Evolutionary conservation across 2,329 filamentous ascomycete species (phyloP).

Genomic region (Alternaria triticina): DNA sequence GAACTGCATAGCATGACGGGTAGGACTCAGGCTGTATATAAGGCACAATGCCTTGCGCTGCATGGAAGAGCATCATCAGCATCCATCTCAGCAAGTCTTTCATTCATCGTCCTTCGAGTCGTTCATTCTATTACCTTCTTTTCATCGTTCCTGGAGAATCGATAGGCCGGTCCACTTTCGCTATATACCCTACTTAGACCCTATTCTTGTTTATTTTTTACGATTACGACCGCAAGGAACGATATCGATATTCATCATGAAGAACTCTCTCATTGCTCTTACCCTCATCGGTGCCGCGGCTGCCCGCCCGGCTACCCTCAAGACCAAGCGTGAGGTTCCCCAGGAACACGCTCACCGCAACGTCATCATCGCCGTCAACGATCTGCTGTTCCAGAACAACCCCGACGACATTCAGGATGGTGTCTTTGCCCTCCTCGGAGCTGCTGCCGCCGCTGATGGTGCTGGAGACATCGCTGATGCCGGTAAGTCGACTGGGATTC

Average conservation of each 20-base stretch:
- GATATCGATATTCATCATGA: conserved; percentile 34
- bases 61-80: conserved; percentile 20
- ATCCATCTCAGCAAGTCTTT: conserved; percentile 33
- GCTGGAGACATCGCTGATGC: conserved; percentile 58
- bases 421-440: conserved; percentile 61
- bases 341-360: conserved; percentile 64
- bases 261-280: conserved; percentile 40
- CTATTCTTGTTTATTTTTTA: conserved; percentile 1
- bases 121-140: conserved; percentile 33
- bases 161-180: conserved; percentile 44
- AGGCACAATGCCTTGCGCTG: conserved; percentile 26
- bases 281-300: conserved; percentile 38
- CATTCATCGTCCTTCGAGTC: conserved; percentile 28
- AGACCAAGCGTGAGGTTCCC: conserved; percentile 58
- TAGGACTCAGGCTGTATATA: conserved; percentile 33
- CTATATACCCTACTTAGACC: conserved; percentile 16
- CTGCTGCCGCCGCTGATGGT: conserved; percentile 57
- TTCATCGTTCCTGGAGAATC: conserved; percentile 49
- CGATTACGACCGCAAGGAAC: conserved; percentile 4
- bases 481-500: conserved; percentile 21
- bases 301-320: conserved; percentile 32
- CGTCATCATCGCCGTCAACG: conserved; percentile 55
- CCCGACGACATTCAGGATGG: conserved; percentile 57
- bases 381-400: conserved; percentile 55
- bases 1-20: conserved; percentile 13